Evolutionary conservation across 257 asterid species (phyloP), one percentile per base, ranked within the genome.

Genomic region (Ilex asprella): DNA sequence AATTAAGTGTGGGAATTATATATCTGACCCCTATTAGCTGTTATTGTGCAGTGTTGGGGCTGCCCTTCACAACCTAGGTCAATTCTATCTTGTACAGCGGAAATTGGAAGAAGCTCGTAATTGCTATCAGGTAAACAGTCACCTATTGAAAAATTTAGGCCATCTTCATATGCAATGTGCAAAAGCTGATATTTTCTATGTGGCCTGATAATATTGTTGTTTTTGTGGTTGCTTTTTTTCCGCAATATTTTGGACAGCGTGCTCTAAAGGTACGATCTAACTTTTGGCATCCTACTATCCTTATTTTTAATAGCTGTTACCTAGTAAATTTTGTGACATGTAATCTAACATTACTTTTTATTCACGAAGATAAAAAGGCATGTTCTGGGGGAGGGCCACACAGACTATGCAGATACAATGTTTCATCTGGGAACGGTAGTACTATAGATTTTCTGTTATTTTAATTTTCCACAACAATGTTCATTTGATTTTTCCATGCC

Each of bases 1-100:
- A 21, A 21, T 21, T 21, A 21, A 21, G 27, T 21, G 27, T 21
- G 27, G 27, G 27, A 21, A 21, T 21, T 21, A 21, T 21, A 21
- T 0, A 21, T 21, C 27, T 21, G 27, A 21, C 27, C 27, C 27
- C 27, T 21, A 21, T 21, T 21, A 21, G 27, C 27, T 21, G 27
- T 21, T 21, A 21, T 47, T 58, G 16, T 68, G 30, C 65, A 92
- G 99, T 79, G 97, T 92, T 73, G 99, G 96, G 47, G 97, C 97
- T 56, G 97, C 99, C 64, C 81, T 89, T 79, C 96, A 86, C 79
- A 92, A 92, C 79, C 86, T 92, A 39, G 99, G 99, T 39, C 96
- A 82, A 60, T 89, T 89, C 79, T 89, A 81, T 70, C 81, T 83
- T 35, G 79, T 73, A 67, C 94, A 81, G 66, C 55, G 85, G 63